Base-by-base conservation (phyloP, 495 filamentous ascomycete species). In the Recurvomyces mirabilis region DNA sequence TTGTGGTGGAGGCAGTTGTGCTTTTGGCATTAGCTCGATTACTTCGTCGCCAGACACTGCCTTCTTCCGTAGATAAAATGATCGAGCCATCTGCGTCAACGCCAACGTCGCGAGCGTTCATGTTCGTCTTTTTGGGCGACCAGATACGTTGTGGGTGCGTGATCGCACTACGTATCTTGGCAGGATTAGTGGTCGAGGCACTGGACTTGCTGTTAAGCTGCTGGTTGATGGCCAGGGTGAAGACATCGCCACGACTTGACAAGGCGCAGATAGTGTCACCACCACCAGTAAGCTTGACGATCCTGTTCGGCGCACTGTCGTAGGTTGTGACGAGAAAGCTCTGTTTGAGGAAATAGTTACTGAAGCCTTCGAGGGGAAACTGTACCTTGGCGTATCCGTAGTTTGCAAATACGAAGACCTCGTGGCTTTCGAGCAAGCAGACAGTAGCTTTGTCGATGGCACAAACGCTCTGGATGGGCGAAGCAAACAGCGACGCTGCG, bases 71-170 rank as follows among this genome's bases (percentile, higher is more conserved):
- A 52, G 85, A 88, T 45, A 98, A 77, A 46, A 98, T 93, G 47
- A 98, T 85, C 2, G 87, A 94, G 5, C 87, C 93, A 66, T 95
- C 83, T 59, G 93, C 85, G 12, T 87, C 85, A 4, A 98, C 79
- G 48, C 77, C 83, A 14, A 93, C 82, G 52, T 94, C 93, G 48
- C 71, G 74, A 7, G 82, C 88, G 10, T 85, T 86, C 73, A 93
- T 93, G 43, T 84, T 76, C 3, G 75, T 78, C 52, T 83, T 88
- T 53, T 77, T 79, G 14, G 81, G 61, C 22, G 78, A 77, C 91
- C 91, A 98, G 24, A 93, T 79, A 40, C 82, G 74, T 36, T 81
- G 71, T 11, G 87, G 82, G 14, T 65, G 49, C 2, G 85, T 85
- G 5, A 94, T 62, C 1, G 86, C 83, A 30, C 79, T 78, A 24